These are phyloP conservation scores for Saccharum spontaneum DNA, from an alignment of 176 grass and related monocot genomes.

Conservation along the genomic window DNA sequence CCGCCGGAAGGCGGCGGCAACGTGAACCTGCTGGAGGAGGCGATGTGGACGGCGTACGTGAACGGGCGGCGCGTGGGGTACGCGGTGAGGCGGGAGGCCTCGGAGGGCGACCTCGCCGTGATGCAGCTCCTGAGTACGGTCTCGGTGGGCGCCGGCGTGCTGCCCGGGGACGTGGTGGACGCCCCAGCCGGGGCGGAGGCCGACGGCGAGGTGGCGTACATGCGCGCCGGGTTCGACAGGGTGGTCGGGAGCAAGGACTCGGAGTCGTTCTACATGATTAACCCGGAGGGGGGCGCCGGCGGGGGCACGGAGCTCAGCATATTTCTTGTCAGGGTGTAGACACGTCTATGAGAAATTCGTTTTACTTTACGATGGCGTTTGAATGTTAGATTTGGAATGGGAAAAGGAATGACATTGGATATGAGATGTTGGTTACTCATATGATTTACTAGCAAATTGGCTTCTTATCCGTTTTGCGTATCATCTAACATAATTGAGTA, in stretches of 20 bases:
- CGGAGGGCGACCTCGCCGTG: conserved; percentile 72
- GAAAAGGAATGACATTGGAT: background rate
- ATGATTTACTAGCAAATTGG: background rate
- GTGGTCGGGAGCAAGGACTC: conserved; percentile 89
- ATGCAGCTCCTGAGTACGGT: conserved; percentile 94
- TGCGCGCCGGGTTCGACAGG: conserved; percentile 80
- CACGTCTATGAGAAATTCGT: background rate
- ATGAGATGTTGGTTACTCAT: background rate
- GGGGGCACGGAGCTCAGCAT: conserved; percentile 80
- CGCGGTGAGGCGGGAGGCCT: conserved; percentile 62
- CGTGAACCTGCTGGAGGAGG: conserved; percentile 60
- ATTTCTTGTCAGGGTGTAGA: conserved; percentile 83
- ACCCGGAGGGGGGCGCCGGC: conserved; percentile 54
- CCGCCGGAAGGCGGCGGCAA: conserved; percentile 28
- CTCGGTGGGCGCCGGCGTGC: conserved; percentile 83
- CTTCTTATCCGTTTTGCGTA: background rate
- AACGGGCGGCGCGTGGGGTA: conserved; percentile 86
- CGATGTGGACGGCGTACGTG: conserved; percentile 89
- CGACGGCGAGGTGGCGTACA: conserved; percentile 75
- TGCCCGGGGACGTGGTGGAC: conserved; percentile 65
- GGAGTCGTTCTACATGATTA: conserved; percentile 89
- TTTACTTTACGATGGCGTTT: background rate
- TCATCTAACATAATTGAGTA: background rate
- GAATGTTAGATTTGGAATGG: background rate
- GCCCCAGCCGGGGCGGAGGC: conserved; percentile 37